phyloP scores from a whole-genome alignment of 2,329 filamentous ascomycete genomes.

The Parastagonospora avenae region DNA sequence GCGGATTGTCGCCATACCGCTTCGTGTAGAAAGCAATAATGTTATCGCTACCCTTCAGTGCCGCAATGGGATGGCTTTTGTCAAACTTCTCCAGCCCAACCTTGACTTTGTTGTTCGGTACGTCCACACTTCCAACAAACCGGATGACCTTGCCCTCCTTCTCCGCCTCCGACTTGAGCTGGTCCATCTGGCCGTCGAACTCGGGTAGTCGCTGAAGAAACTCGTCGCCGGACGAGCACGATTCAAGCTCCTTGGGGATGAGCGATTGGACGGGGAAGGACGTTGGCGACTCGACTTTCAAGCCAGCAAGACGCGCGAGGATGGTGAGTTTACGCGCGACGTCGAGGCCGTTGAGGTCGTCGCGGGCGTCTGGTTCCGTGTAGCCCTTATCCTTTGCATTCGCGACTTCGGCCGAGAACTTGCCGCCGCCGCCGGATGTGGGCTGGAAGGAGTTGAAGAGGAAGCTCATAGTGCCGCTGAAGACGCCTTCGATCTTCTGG shows the following conservation, averaged over 20 bases:
- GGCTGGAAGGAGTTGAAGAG: conserved; percentile 97
- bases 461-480: conserved; percentile 97
- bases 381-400: conserved; percentile 94
- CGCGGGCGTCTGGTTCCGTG: conserved; percentile 84
- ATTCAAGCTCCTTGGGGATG: conserved; percentile 86
- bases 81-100: conserved; percentile 88
- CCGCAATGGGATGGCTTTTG: conserved; percentile 86
- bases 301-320: conserved; percentile 80
- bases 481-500: conserved; percentile 92
- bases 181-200: conserved; percentile 90
- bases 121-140: conserved; percentile 92
- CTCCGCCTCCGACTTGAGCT: conserved; percentile 82
- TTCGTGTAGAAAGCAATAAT: conserved; percentile 99
- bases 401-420: conserved; percentile 89
- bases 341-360: conserved; percentile 85
- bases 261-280: conserved; percentile 93
- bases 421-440: conserved; percentile 72
- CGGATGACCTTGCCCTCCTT: conserved; percentile 88
- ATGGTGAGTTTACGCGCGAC: conserved; percentile 97
- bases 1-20: conserved; percentile 85
- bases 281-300: conserved; percentile 81
- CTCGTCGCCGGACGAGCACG: conserved; percentile 76
- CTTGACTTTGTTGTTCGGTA: conserved; percentile 79
- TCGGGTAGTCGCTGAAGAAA: conserved; percentile 80
- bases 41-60: conserved; percentile 96